These are phyloP conservation scores for Puccinia coronata DNA, from an alignment of 1,284 basidiomycete species.

Conservation along the genomic window DNA sequence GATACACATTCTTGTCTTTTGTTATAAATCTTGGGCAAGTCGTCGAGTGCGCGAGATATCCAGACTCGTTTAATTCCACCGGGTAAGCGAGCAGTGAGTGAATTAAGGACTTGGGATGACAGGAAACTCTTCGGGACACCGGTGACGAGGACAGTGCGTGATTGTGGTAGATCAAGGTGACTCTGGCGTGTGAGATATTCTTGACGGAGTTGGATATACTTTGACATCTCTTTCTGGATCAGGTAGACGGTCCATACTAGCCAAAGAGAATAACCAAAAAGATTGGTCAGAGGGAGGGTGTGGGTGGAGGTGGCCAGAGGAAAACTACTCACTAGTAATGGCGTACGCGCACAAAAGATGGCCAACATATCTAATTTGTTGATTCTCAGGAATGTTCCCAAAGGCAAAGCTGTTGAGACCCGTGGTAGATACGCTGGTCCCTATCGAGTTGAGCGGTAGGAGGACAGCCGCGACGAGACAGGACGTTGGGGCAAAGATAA, in stretches of 20 bases:
- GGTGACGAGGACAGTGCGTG: slow-evolving; percentile 83
- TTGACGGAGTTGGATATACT: slow-evolving; percentile 80
- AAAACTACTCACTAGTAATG: slow-evolving; percentile 38
- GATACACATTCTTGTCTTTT: slow-evolving; percentile 71
- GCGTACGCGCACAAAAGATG: slow-evolving; percentile 46
- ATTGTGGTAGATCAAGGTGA: slow-evolving; percentile 74
- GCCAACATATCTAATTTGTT: slow-evolving; percentile 45
- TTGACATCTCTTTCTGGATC: slow-evolving; percentile 75
- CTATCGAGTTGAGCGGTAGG: slow-evolving; percentile 56
- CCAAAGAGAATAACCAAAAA: not conserved
- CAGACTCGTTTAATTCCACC: slow-evolving; percentile 85
- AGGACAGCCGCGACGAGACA: slow-evolving; percentile 71
- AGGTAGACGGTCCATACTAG: slow-evolving; percentile 80
- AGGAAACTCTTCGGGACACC: slow-evolving; percentile 81
- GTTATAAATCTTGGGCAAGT: slow-evolving; percentile 78
- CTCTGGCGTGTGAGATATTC: slow-evolving; percentile 73
- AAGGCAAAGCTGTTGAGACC: slow-evolving; percentile 47
- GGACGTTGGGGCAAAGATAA: slow-evolving; percentile 51
- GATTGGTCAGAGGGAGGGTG: not conserved
- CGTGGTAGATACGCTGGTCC: slow-evolving; percentile 32
- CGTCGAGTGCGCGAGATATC: slow-evolving; percentile 77
- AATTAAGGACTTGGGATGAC: slow-evolving; percentile 61
- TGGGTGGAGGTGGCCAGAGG: slow-evolving; percentile 17
- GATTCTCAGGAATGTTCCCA: slow-evolving; percentile 32
- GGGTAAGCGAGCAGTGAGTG: slow-evolving; percentile 70